Conservation (phyloP, 1,284 basidiomycete species). For the Ceratobasidium papillatum region DNA sequence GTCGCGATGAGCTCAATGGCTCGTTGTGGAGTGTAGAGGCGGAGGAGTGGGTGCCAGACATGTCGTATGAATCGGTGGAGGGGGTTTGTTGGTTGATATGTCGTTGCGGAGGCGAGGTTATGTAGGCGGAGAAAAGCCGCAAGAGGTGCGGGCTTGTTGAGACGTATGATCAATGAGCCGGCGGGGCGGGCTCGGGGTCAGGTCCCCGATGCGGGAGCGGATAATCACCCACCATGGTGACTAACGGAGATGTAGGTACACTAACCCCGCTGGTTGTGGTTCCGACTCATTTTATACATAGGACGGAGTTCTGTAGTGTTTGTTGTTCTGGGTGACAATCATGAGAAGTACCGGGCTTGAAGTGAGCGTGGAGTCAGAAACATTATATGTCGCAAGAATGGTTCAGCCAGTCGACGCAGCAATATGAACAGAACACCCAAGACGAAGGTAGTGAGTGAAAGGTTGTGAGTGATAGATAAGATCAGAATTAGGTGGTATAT, state of each 20-base stretch:
- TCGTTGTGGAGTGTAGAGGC: conserved; percentile 13
- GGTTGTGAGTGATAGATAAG: too few relatives aligned
- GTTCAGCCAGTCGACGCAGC: too few relatives aligned
- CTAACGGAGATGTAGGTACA: background rate
- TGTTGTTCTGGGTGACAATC: too few relatives aligned
- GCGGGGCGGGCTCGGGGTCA: background rate
- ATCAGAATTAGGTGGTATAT: too few relatives aligned
- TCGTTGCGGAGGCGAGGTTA: background rate
- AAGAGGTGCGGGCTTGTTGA: conserved; percentile 11
- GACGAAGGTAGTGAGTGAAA: too few relatives aligned
- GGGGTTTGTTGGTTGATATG: background rate
- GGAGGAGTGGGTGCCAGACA: conserved; percentile 13
- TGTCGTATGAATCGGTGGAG: background rate
- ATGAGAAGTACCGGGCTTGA: too few relatives aligned
- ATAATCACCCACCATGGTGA: background rate
- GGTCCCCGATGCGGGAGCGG: background rate
- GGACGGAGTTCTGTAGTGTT: too few relatives aligned
- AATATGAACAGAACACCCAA: too few relatives aligned
- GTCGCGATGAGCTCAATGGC: background rate
- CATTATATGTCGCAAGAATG: too few relatives aligned
- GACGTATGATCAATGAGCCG: background rate
- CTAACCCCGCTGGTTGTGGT: background rate
- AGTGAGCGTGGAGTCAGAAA: too few relatives aligned
- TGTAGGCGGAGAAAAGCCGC: conserved; percentile 7
- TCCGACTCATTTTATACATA: too few relatives aligned